Percentiles rank a stretch among this genome's conserved stretches.
phyloP scores from a whole-genome alignment of 2,329 filamentous ascomycete species.

The Helminthosporium solani region DNA sequence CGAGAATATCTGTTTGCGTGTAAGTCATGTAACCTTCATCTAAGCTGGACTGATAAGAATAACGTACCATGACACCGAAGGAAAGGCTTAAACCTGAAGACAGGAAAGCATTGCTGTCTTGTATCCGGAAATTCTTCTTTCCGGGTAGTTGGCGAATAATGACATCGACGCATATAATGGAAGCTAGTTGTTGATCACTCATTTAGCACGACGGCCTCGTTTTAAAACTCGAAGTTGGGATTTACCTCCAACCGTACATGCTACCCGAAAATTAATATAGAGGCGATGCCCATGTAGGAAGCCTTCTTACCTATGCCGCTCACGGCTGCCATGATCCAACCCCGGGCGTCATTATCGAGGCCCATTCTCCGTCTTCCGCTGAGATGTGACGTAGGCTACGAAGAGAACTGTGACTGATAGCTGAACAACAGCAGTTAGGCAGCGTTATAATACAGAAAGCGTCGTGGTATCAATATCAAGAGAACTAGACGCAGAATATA shows the following conservation, averaged over 20 bases:
- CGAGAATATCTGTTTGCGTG: conserved; percentile 71
- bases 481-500: no score
- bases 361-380: conserved; percentile 20
- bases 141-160: conserved; percentile 71
- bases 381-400: not conserved
- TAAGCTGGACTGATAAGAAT: not conserved
- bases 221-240: not conserved
- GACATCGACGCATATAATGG: conserved; percentile 83
- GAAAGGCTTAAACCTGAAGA: conserved; percentile 87
- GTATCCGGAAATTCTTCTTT: conserved; percentile 77
- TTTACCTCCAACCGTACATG: conserved; percentile 42
- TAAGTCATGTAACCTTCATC: conserved; percentile 4
- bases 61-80: conserved; percentile 88
- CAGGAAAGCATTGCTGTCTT: conserved; percentile 85
- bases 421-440: no score
- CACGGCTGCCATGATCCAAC: conserved; percentile 85
- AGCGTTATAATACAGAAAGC: not conserved
- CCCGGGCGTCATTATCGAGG: conserved; percentile 67
- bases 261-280: conserved; percentile 25
- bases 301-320: conserved; percentile 68
- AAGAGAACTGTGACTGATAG: not conserved
- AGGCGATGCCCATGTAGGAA: conserved; percentile 4
- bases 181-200: conserved; percentile 63
- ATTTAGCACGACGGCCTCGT: conserved; percentile 9
- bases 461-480: no score